Base-by-base conservation (phyloP, 1,284 basidiomycete genomes). In the Moesziomyces sp. region DNA sequence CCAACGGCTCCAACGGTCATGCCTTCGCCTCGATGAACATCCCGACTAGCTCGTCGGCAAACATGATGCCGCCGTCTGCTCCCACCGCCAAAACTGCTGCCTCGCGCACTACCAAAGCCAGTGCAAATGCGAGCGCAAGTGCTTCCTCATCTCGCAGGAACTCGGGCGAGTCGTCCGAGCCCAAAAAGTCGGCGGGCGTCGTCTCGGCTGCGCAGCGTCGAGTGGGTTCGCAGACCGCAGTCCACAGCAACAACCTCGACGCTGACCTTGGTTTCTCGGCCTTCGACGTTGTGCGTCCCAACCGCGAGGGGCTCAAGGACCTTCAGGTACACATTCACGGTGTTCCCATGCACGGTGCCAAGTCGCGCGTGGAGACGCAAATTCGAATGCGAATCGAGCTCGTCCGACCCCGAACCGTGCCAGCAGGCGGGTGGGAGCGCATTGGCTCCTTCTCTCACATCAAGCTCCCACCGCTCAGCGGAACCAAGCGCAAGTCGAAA, bases 351-450 rank as follows among this genome's bases (percentile, higher is more conserved):
- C 86, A 87, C 43, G 94, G 93, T 26, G 91, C 93, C n/a, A 95
- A 96, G 85, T 94, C 92, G 52, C 89, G 94, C 24, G 94, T 97
- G 23, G 94, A 97, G 85, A 97, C 94, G 0, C 94, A 84, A 49
- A 83, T 84, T 45, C 69, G 79, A 26, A 80, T 81, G 75, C 64
- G 80, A 14, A 65, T 84, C 54, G 82, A 84, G 70, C 73, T 84
- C 0, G 82, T 84, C 2, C 58, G 74, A 0, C 80, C 74, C 6
- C 60, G 55, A 33, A 14, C 64, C 9, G 53, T 46, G 18, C 33
- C 66, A 3, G 54, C 61, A 14, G 58, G 60, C 16, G 66, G 56
- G 8, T 84, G 79, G 72, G 80, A 84, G 54, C 74, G 81, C 42
- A 81, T 84, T 44, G 82, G 81, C 38, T 76, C 74, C 24, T 84